phyloP scores from a whole-genome alignment of 306 rosid genomes.

The Pueraria montana region DNA sequence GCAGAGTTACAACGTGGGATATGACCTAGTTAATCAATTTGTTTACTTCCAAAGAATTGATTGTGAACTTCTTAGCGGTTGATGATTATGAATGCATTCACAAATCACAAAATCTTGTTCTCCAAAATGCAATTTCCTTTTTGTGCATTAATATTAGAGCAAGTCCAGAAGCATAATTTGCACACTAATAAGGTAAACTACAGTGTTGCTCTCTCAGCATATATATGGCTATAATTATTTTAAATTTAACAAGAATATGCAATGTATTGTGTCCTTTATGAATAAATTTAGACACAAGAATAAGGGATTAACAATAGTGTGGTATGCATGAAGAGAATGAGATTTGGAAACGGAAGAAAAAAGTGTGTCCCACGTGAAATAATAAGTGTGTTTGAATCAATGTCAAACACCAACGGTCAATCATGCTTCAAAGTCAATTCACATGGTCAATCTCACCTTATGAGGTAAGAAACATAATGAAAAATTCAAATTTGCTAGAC shows the following conservation, averaged over 20 bases:
- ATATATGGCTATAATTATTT: neutral
- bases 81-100: constrained; percentile 4
- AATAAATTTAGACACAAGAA: neutral
- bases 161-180: neutral
- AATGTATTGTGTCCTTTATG: neutral
- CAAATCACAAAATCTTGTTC: neutral
- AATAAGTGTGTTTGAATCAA: too few relatives aligned
- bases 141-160: neutral
- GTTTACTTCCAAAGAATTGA: constrained; percentile 58
- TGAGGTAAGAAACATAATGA: neutral
- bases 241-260: neutral
- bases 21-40: constrained; percentile 30
- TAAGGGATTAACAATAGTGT: neutral
- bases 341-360: neutral
- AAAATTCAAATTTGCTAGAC: neutral
- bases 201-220: neutral
- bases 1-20: constrained; percentile 58
- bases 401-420: neutral
- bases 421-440: neutral
- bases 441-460: neutral
- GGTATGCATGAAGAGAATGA: neutral
- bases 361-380: too few relatives aligned
- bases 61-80: constrained; percentile 53
- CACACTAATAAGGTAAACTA: neutral
- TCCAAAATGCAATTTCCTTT: neutral